Base-by-base conservation (phyloP, 164 flowering plant genomes). In the Berberis vulgaris region DNA sequence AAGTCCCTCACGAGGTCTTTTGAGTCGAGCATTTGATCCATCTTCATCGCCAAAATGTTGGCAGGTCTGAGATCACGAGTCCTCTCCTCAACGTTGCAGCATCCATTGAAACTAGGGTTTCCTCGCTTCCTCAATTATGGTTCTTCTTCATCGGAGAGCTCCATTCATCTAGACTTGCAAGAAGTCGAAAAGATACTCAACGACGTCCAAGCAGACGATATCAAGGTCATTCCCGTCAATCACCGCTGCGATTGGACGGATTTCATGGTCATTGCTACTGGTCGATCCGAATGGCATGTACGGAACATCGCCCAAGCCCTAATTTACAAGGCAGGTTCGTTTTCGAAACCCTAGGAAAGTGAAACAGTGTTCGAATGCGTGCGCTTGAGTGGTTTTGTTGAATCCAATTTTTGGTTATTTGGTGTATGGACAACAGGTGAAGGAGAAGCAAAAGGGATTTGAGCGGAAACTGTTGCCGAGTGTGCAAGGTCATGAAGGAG, bases 131-230 rank as follows among this genome's bases (percentile, higher is more conserved):
- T 26, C 26, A 26, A 26, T 26, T 26, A 26, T 26, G 26, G 26
- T 26, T 26, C 26, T 26, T 26, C 26, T 26, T 26, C 26, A 26
- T 26, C 26, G 26, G 26, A 26, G 26, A 26, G 26, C 26, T 26
- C 26, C 26, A 26, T 26, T 26, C 0, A 26, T 11, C 71, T 91
- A 67, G 80, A 80, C 45, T 72, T 91, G 46, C 71, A 76, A n/a
- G 97, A 88, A 65, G 80, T 88, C 56, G 85, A 91, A 86, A 84
- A 82, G 72, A 73, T 88, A n/a, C 86, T 91, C 26, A 66, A 10
- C 49, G 89, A 88, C 52, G 91, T 91, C 26, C 80, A 69, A 70
- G 97, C 94, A 0, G 94, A 82, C 63, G 77, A 91, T 65, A 83
- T 88, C 5, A 77, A 70, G 65, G 87, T 88, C 55, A 74, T 91